A percentile compares a stretch with the other conserved stretches of the same genome.
These are phyloP conservation scores for Diutina pseudorugosa DNA, from an alignment of 1,139 yeast genomes.

Conservation along the genomic window DNA sequence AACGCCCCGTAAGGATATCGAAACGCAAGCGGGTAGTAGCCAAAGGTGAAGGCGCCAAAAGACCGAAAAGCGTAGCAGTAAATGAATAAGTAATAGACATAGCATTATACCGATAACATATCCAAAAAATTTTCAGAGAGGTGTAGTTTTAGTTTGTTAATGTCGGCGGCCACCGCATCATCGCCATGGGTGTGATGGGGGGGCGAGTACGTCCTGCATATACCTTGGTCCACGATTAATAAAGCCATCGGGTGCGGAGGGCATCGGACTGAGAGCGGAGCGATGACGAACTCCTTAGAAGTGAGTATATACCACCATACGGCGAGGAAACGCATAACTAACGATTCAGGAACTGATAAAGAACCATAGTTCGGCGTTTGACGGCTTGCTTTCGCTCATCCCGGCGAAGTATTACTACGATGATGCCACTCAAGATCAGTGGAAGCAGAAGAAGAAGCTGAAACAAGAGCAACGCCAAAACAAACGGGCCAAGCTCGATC, in stretches of 20 bases:
- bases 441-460: slow-evolving; percentile 74
- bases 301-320: slow-evolving; percentile 20
- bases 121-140: too few species aligned
- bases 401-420: slow-evolving; percentile 90
- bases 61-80: slow-evolving; percentile 3
- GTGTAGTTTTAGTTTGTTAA: too few species aligned
- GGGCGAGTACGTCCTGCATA: neutral
- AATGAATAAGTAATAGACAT: neutral
- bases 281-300: slow-evolving; percentile 38
- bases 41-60: slow-evolving; percentile 1
- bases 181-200: too few species aligned
- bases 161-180: too few species aligned
- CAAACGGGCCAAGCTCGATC: slow-evolving; percentile 67
- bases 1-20: slow-evolving; percentile 35
- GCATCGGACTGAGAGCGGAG: neutral
- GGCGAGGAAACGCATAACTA: neutral
- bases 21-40: slow-evolving; percentile 3
- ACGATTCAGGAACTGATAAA: slow-evolving; percentile 62
- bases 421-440: slow-evolving; percentile 70
- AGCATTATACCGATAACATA: neutral
- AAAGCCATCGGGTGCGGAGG: neutral
- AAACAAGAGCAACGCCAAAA: slow-evolving; percentile 52
- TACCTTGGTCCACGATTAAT: neutral
- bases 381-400: slow-evolving; percentile 78
- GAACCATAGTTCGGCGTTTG: slow-evolving; percentile 79